Conservation (phyloP, 1,284 basidiomycete species). For the Papiliotrema nemorosa region DNA sequence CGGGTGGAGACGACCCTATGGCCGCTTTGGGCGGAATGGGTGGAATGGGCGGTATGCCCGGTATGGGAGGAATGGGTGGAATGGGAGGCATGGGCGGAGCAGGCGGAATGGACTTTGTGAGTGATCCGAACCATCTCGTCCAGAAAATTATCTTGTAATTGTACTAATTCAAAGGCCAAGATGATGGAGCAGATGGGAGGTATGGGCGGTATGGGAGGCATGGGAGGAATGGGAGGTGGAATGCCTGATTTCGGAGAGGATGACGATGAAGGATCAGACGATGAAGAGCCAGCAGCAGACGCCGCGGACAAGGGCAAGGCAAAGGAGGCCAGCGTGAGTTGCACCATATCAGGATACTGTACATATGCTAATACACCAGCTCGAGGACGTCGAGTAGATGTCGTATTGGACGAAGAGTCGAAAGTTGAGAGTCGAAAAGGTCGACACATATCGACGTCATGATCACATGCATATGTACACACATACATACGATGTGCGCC, state of each 20-base stretch:
- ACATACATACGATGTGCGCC: neutral
- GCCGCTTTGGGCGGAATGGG: slow-evolving; percentile 15
- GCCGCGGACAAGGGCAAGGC: slow-evolving; percentile 50
- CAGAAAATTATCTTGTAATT: too few relatives aligned
- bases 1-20: neutral
- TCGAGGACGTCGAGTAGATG: slow-evolving; percentile 35
- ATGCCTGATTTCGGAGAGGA: slow-evolving; percentile 33
- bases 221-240: slow-evolving; percentile 4
- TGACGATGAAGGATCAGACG: slow-evolving; percentile 34
- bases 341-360: neutral
- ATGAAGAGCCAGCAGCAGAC: slow-evolving; percentile 40
- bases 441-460: neutral
- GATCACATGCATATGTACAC: slow-evolving; percentile 1
- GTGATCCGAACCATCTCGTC: neutral
- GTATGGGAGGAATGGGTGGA: slow-evolving; percentile 36
- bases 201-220: slow-evolving; percentile 16
- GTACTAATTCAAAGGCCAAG: slow-evolving; percentile 38
- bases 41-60: slow-evolving; percentile 42
- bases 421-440: neutral
- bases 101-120: slow-evolving; percentile 52
- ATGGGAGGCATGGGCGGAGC: slow-evolving; percentile 43
- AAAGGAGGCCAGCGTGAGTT: slow-evolving; percentile 22
- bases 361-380: slow-evolving; percentile 8
- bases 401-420: neutral
- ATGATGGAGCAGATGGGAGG: slow-evolving; percentile 49